Conservation (phyloP, 768 basidiomycete species). For the Paxillus involutus region DNA sequence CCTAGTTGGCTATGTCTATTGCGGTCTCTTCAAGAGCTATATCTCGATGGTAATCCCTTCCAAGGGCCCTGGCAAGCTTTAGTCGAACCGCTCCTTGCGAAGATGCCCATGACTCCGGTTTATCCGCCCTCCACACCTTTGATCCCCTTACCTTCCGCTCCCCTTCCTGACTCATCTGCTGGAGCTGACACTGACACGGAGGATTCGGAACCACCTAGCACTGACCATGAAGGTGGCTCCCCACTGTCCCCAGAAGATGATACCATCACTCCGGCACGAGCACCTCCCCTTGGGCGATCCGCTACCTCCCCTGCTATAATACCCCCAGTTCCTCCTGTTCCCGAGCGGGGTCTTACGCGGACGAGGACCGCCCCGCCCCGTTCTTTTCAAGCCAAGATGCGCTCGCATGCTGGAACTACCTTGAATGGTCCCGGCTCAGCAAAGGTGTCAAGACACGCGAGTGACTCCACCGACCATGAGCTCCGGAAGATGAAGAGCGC, state of each 20-base stretch:
- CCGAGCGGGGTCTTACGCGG: constrained; percentile 53
- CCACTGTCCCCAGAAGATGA: constrained; percentile 54
- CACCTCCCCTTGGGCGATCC: constrained; percentile 51
- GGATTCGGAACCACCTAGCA: constrained; percentile 53
- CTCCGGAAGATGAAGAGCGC: constrained; percentile 86
- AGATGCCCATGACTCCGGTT: constrained; percentile 55
- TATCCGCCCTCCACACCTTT: constrained; percentile 69
- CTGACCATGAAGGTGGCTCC: constrained; percentile 31
- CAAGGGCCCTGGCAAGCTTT: constrained; percentile 91
- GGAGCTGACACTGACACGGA: constrained; percentile 51
- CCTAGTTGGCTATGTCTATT: constrained; percentile 96
- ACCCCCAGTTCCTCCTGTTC: constrained; percentile 17
- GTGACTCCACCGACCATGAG: constrained; percentile 56
- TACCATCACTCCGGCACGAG: constrained; percentile 67
- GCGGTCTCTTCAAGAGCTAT: constrained; percentile 79
- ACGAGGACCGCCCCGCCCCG: constrained; percentile 76
- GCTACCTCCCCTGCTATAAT: constrained; percentile 47
- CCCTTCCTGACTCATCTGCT: constrained; percentile 44
- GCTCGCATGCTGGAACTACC: constrained; percentile 32
- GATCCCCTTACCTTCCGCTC: constrained; percentile 50
- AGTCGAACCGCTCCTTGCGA: constrained; percentile 78
- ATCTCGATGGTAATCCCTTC: constrained; percentile 96
- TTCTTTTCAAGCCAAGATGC: constrained; percentile 45
- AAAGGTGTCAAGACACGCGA: constrained; percentile 23
- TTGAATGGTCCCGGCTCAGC: constrained; percentile 20